phyloP scores from a whole-genome alignment of 2,329 filamentous ascomycete species.

The Sporothrix phasma region DNA sequence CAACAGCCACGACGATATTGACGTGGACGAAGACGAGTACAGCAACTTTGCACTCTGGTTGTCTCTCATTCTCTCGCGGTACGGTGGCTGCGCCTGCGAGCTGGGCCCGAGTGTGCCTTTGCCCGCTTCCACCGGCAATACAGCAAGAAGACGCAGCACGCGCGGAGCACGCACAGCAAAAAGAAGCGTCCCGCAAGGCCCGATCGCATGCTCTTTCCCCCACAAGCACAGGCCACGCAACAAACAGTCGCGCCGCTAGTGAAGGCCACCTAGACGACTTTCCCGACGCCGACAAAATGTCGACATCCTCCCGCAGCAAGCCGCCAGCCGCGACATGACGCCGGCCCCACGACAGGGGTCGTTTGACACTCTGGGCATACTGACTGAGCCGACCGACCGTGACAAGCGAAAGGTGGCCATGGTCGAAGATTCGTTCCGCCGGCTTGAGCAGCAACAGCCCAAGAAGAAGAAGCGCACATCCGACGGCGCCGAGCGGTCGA shows the following conservation, averaged over 20 bases:
- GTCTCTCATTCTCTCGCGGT: constrained; percentile 60
- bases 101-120: constrained; percentile 54
- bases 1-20: constrained; percentile 38
- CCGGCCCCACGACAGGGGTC: constrained; percentile 48
- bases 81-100: constrained; percentile 70
- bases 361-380: constrained; percentile 48
- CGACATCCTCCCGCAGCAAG: constrained; percentile 50
- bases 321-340: constrained; percentile 55
- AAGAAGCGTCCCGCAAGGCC: constrained; percentile 43
- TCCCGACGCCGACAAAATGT: constrained; percentile 41
- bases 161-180: constrained; percentile 23
- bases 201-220: constrained; percentile 49
- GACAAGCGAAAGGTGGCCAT: constrained; percentile 59
- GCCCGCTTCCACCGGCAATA: constrained; percentile 52
- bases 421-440: constrained; percentile 54
- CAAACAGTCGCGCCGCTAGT: constrained; percentile 54
- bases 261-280: constrained; percentile 49
- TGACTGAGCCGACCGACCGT: constrained; percentile 55
- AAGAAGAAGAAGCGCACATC: constrained; percentile 55
- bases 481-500: constrained; percentile 34
- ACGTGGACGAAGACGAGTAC: constrained; percentile 51
- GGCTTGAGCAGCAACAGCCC: constrained; percentile 48
- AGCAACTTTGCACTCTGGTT: constrained; percentile 54
- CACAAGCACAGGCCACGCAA: constrained; percentile 51
- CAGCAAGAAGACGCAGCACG: constrained; percentile 34